Base-by-base conservation (phyloP, 257 asterid genomes). In the Ilex aquifolium region DNA sequence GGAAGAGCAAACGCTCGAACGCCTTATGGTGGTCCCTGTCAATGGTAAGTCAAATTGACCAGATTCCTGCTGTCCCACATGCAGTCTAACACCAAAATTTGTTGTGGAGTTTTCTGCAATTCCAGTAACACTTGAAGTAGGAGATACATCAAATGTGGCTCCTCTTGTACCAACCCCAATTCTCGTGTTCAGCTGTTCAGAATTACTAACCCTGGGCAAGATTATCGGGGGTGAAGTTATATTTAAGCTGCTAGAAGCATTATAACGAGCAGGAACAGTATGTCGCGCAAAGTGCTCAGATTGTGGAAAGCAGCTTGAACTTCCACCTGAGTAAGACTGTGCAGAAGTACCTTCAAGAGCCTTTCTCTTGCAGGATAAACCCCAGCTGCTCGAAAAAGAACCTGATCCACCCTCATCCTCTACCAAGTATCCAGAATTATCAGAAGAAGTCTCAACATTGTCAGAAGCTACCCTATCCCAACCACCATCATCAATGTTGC, bases 291-390 rank as follows among this genome's bases (percentile, higher is more conserved):
- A 2, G 67, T 71, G 73, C 69, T 69, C 82, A 44, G 51, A 79
- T 64, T 63, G 84, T 59, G 77, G 85, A 67, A 62, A 69, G 16
- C 85, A 69, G 79, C 88, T 83, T 46, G 93, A 82, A 73, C 83
- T 81, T 61, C 88, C 91, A 75, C 82, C 76, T 13, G 80, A 77
- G 63, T 57, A 76, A 64, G 76, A 80, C 59, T 79, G 95, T 21
- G 27, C 27, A 50, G 96, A 79, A 67, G 84, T 75, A 42, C 88
- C 91, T 83, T 92, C 98, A 32, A 87, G 77, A 58, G 90, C 81
- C 79, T 86, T 88, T 65, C 97, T 71, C 80, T 88, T 92, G 82
- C 93, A 82, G 59, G 98, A 87, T 29, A 79, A 74, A 69, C 96
- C 95, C 88, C 95, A 83, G 29, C 77, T 64, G 63, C 80, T 76